Conservation (phyloP, 352 stramenopile genomes). For the Pythium rishiriense region DNA sequence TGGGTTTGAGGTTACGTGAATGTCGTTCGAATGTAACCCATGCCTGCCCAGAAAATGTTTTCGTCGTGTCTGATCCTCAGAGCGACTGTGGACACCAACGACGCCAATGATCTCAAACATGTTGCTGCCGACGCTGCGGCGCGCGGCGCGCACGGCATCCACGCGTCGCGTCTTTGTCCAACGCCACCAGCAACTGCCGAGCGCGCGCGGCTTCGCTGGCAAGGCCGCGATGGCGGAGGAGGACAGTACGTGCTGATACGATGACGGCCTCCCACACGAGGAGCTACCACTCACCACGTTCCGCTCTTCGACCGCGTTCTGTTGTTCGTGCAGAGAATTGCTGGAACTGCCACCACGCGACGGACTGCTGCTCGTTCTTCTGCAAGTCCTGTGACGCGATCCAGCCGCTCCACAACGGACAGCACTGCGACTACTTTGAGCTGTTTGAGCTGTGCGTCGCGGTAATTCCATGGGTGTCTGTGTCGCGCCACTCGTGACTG, state of each 20-base stretch:
- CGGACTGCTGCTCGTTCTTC: slow-evolving; percentile 84
- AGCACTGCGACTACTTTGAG: slow-evolving; percentile 86
- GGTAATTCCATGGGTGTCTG: too few relatives aligned
- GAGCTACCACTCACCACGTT: not conserved
- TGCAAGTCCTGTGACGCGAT: slow-evolving; percentile 79
- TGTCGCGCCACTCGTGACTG: slow-evolving; percentile 5
- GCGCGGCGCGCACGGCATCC: slow-evolving; percentile 6
- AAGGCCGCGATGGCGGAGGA: slow-evolving; percentile 12
- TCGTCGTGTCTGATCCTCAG: not conserved
- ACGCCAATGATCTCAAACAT: slow-evolving; percentile 19
- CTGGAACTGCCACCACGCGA: slow-evolving; percentile 86
- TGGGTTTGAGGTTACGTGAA: slow-evolving; percentile 4
- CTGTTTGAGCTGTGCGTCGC: slow-evolving; percentile 85
- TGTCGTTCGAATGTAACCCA: slow-evolving; percentile 15
- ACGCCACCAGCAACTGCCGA: not conserved
- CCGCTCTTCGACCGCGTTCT: not conserved
- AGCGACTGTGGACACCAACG: not conserved
- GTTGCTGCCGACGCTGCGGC: slow-evolving; percentile 12
- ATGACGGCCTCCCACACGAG: not conserved
- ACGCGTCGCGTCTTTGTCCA: not conserved
- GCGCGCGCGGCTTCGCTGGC: not conserved
- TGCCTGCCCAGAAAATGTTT: not conserved
- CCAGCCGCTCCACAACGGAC: slow-evolving; percentile 56
- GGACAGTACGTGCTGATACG: slow-evolving; percentile 8
- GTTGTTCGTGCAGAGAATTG: slow-evolving; percentile 34